Conservation (phyloP, 1,284 basidiomycete genomes). For the Apiotrichum porosum region DNA sequence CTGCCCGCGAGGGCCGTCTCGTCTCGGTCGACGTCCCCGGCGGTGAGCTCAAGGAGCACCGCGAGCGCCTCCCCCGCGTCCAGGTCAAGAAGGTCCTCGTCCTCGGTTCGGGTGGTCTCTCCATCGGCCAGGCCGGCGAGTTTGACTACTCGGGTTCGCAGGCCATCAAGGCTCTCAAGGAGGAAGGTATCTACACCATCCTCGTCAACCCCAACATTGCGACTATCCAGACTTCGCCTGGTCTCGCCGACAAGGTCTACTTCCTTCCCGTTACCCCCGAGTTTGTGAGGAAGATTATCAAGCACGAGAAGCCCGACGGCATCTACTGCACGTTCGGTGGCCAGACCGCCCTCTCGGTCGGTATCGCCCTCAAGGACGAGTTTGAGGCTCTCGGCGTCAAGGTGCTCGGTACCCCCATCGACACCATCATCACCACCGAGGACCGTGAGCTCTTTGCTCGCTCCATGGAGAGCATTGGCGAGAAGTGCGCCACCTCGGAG, state of each 20-base stretch:
- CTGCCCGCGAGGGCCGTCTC: conserved; percentile 62
- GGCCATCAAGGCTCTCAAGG: conserved; percentile 97
- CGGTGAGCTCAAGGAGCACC: conserved; percentile 75
- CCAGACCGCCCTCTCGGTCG: conserved; percentile 94
- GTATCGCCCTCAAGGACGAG: conserved; percentile 96
- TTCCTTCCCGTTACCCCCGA: conserved; percentile 97
- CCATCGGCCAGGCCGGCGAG: conserved; percentile 97
- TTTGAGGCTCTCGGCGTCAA: conserved; percentile 79
- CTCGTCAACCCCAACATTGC: conserved; percentile 99
- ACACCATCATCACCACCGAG: conserved; percentile 96
- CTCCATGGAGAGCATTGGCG: conserved; percentile 95
- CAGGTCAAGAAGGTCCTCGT: conserved; percentile 89
- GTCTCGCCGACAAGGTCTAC: conserved; percentile 98
- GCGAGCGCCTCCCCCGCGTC: conserved; percentile 63
- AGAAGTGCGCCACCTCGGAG: conserved; percentile 79
- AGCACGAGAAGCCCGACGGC: conserved; percentile 96
- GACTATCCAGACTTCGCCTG: conserved; percentile 97
- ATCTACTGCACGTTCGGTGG: conserved; percentile 99
- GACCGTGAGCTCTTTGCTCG: conserved; percentile 90
- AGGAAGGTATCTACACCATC: conserved; percentile 98
- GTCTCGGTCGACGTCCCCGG: conserved; percentile 82
- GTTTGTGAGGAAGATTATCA: conserved; percentile 95
- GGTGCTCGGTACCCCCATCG: conserved; percentile 93
- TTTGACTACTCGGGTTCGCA: conserved; percentile 99
- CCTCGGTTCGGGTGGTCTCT: conserved; percentile 94